Evolutionary conservation across 2,329 filamentous ascomycete genomes (phyloP).

Genomic region (Phialophora macrospora): DNA sequence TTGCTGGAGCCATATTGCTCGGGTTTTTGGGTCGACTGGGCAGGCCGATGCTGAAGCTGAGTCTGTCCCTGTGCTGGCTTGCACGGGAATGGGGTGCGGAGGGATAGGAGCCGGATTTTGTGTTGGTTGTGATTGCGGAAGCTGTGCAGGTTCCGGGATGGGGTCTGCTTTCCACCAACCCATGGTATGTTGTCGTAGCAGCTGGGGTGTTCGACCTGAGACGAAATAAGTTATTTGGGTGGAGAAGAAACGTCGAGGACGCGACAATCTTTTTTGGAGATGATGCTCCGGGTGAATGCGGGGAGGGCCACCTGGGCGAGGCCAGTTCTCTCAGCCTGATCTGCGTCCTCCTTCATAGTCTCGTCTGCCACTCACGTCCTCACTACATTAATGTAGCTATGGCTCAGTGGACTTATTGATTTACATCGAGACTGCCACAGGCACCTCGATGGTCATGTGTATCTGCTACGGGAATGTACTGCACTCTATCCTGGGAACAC

Average conservation of each 20-base stretch:
- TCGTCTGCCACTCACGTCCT: not conserved
- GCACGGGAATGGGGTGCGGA: constrained; percentile 41
- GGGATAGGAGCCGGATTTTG: constrained; percentile 31
- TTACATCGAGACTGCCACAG: no score
- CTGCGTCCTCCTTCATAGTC: not conserved
- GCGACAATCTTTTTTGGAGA: not conserved
- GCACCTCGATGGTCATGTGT: no score
- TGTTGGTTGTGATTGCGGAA: constrained; percentile 44
- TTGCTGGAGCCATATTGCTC: constrained; percentile 76
- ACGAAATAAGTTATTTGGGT: not conserved
- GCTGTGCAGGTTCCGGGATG: constrained; percentile 24
- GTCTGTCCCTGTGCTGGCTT: constrained; percentile 36
- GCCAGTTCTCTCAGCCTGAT: not conserved
- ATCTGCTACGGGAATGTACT: not conserved
- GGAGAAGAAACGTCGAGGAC: not conserved
- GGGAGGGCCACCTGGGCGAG: not conserved
- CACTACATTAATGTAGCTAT: no score
- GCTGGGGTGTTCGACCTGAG: not conserved
- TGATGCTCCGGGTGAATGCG: not conserved
- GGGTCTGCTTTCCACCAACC: constrained; percentile 42
- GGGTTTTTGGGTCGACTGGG: constrained; percentile 87
- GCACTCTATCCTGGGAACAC: not conserved
- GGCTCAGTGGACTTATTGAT: no score
- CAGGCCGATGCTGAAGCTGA: constrained; percentile 58
- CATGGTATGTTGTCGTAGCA: constrained; percentile 28